These are phyloP conservation scores for Pyrenophora teres DNA, from an alignment of 2,329 filamentous ascomycete genomes.

Conservation along the genomic window DNA sequence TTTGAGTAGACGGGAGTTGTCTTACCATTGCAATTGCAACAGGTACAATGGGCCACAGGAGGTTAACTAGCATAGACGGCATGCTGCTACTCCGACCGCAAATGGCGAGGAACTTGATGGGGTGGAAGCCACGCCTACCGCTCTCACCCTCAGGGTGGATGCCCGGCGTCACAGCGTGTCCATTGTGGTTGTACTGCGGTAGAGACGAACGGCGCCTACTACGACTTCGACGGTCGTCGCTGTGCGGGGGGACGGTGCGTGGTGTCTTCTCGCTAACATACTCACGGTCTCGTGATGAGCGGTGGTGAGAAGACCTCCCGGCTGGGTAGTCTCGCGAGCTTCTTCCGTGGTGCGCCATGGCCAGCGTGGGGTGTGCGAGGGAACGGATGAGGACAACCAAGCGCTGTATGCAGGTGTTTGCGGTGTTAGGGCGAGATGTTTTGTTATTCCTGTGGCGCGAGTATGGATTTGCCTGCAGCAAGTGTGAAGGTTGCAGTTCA, in stretches of 20 bases:
- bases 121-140: conserved; percentile 68
- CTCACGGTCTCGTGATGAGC: conserved; percentile 27
- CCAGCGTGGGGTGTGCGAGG: conserved; percentile 1
- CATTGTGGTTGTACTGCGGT: conserved; percentile 51
- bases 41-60: conserved; percentile 77
- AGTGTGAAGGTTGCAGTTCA: conserved; percentile 6
- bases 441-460: conserved; percentile 21
- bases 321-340: conserved; percentile 21
- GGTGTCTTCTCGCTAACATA: conserved; percentile 32
- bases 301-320: conserved; percentile 4
- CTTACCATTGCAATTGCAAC: conserved; percentile 68
- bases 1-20: neutral
- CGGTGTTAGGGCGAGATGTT: neutral
- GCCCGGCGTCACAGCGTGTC: conserved; percentile 49
- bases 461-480: conserved; percentile 15
- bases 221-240: conserved; percentile 9
- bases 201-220: conserved; percentile 25
- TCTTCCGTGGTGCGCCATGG: conserved; percentile 27
- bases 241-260: conserved; percentile 18
- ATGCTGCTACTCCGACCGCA: conserved; percentile 67
- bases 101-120: conserved; percentile 66
- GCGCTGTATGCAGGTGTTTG: conserved; percentile 10
- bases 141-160: conserved; percentile 66
- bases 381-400: conserved; percentile 6
- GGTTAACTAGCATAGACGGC: conserved; percentile 67